phyloP scores from a whole-genome alignment of 208 protist genomes.

The Trypanosoma caninum region DNA sequence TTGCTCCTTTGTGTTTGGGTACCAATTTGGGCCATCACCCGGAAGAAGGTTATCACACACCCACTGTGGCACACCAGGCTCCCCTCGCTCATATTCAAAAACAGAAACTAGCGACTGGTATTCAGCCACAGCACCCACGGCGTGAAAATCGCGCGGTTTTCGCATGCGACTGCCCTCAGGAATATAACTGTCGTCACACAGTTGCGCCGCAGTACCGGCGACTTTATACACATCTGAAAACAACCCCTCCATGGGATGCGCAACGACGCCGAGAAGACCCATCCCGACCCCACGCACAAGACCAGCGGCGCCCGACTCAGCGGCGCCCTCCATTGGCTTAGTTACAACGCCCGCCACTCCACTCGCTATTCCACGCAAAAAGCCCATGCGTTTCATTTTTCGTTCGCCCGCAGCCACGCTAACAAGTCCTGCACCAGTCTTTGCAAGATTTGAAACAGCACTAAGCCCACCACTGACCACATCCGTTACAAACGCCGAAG shows the following conservation, averaged over 20 bases:
- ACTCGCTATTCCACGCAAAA: conserved; percentile 51
- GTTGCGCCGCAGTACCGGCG: conserved; percentile 53
- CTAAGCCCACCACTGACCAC: conserved; percentile 72
- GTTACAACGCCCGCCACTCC: conserved; percentile 81
- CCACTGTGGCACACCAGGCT: conserved; percentile 8
- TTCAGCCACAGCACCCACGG: conserved; percentile 68
- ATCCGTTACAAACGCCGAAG: conserved; percentile 58
- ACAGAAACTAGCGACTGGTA: conserved; percentile 55
- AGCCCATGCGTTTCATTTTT: conserved; percentile 50
- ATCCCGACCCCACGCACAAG: conserved; percentile 82
- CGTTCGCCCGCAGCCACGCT: conserved; percentile 50
- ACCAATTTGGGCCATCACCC: conserved; percentile 62
- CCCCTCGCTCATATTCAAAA: conserved; percentile 72
- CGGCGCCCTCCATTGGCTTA: conserved; percentile 78
- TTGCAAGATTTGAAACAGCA: conserved; percentile 78
- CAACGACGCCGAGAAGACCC: conserved; percentile 81
- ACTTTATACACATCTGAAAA: conserved; percentile 75
- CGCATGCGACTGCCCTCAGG: conserved; percentile 58
- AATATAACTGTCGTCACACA: conserved; percentile 74
- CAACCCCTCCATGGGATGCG: conserved; percentile 80
- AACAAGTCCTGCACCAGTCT: conserved; percentile 66
- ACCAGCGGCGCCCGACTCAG: conserved; percentile 68
- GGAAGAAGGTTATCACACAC: neutral
- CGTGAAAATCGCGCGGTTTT: conserved; percentile 62
- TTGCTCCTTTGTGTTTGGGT: conserved; percentile 52